phyloP scores from a whole-genome alignment of 148 eudicot species.

The Cornus kousa region DNA sequence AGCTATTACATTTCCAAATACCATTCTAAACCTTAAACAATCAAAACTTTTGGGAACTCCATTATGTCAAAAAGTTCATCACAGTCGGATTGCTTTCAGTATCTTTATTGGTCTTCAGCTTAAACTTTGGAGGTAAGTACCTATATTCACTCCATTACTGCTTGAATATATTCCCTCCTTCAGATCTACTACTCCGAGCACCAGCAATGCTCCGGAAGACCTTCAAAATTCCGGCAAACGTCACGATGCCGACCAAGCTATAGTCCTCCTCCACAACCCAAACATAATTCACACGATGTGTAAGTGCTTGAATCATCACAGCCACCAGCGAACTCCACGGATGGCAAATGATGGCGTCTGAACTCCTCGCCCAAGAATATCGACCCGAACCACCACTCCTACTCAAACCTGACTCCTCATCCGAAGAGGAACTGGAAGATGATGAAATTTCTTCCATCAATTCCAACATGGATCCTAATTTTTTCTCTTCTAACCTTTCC shows the following conservation, averaged over 20 bases:
- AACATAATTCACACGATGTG: conserved; percentile 65
- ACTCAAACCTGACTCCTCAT: conserved; percentile 52
- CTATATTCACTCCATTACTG: conserved; percentile 8
- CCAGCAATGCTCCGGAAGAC: conserved; percentile 40
- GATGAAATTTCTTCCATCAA: conserved; percentile 52
- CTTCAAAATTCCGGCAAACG: conserved; percentile 61
- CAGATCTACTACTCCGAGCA: not conserved
- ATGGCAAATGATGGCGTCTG: conserved; percentile 61
- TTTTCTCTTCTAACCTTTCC: conserved; percentile 50
- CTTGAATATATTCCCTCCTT: conserved; percentile 5
- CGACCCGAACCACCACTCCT: conserved; percentile 19
- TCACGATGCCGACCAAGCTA: conserved; percentile 66
- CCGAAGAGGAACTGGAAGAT: conserved; percentile 57
- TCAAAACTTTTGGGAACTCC: too few relatives aligned
- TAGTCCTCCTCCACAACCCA: conserved; percentile 80
- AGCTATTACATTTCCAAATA: too few relatives aligned
- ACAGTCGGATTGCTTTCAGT: too few relatives aligned
- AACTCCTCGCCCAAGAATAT: conserved; percentile 31
- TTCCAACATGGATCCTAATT: conserved; percentile 59
- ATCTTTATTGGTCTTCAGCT: too few relatives aligned
- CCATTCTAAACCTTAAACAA: too few relatives aligned
- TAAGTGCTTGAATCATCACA: conserved; percentile 86
- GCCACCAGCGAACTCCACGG: conserved; percentile 82
- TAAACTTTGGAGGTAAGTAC: too few relatives aligned
- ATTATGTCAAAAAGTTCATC: too few relatives aligned